Conservation (phyloP, 257 asterid species). For the Galeopsis tetrahit region DNA sequence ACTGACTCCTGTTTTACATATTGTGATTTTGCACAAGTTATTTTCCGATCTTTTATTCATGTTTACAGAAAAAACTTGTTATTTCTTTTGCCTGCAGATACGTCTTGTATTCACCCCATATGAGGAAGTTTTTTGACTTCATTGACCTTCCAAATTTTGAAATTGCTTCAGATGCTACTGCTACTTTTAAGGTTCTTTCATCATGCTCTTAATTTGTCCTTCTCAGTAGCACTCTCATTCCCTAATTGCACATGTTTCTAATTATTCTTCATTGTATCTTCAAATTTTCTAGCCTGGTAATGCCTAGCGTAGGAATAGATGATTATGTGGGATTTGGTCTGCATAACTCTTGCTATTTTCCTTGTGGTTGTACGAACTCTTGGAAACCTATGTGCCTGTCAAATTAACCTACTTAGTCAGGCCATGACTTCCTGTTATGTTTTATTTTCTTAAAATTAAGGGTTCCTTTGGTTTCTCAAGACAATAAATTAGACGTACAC, state of each 20-base stretch:
- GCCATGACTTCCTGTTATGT: too few species aligned
- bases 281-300: not conserved
- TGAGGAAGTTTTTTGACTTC: slow-evolving; percentile 73
- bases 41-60: not conserved
- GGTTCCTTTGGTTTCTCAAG: too few species aligned
- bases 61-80: slow-evolving; percentile 8
- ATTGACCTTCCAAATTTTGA: slow-evolving; percentile 88
- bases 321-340: not conserved
- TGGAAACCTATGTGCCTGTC: too few species aligned
- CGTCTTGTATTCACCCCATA: slow-evolving; percentile 63
- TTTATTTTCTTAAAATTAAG: too few species aligned
- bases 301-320: slow-evolving; percentile 11
- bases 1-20: not conserved
- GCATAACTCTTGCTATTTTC: not conserved
- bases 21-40: slow-evolving; percentile 7
- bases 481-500: not conserved
- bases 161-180: slow-evolving; percentile 94
- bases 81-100: slow-evolving; percentile 49
- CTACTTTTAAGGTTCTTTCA: slow-evolving; percentile 75
- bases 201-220: slow-evolving; percentile 20
- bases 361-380: too few species aligned
- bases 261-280: not conserved
- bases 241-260: not conserved
- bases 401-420: too few species aligned
- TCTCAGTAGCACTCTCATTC: slow-evolving; percentile 19